Evolutionary conservation across 116 monocot genomes (phyloP).

Genomic region (Dioscorea cayenensis): DNA sequence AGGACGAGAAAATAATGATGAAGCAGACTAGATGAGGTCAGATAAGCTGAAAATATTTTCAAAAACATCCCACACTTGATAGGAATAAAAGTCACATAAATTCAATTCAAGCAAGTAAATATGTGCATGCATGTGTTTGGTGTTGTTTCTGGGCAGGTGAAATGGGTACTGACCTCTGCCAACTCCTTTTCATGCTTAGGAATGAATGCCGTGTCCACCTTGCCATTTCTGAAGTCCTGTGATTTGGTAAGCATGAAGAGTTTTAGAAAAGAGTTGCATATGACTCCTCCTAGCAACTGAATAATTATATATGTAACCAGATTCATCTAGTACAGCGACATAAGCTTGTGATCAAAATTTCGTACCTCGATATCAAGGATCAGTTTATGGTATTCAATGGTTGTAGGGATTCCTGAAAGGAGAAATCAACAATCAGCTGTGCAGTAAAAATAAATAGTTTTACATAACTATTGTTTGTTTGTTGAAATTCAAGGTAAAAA

Average conservation of each 20-base stretch:
- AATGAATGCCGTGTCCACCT: conserved; percentile 88
- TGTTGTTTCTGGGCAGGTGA: neutral
- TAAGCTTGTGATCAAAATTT: neutral
- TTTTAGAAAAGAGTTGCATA: neutral
- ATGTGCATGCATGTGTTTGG: neutral
- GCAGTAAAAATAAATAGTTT: neutral
- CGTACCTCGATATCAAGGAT: conserved; percentile 88
- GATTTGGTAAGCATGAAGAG: conserved; percentile 10
- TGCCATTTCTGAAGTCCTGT: conserved; percentile 89
- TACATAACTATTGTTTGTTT: neutral
- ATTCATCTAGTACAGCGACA: neutral
- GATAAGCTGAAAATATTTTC: neutral
- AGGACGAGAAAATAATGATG: neutral
- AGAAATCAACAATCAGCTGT: neutral
- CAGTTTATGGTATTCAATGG: conserved; percentile 96
- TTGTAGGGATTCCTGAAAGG: conserved; percentile 84
- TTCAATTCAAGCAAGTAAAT: neutral
- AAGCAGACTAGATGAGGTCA: too few species aligned
- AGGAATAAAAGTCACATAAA: neutral
- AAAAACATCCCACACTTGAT: neutral
- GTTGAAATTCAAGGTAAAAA: too few species aligned
- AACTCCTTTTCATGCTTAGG: conserved; percentile 88
- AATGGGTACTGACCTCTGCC: conserved; percentile 44
- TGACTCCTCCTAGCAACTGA: neutral
- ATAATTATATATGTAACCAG: neutral